A percentile compares a stretch with the other conserved stretches of the same genome.
Conservation (phyloP, 257 asterid genomes). For the Verbascum thapsus region DNA sequence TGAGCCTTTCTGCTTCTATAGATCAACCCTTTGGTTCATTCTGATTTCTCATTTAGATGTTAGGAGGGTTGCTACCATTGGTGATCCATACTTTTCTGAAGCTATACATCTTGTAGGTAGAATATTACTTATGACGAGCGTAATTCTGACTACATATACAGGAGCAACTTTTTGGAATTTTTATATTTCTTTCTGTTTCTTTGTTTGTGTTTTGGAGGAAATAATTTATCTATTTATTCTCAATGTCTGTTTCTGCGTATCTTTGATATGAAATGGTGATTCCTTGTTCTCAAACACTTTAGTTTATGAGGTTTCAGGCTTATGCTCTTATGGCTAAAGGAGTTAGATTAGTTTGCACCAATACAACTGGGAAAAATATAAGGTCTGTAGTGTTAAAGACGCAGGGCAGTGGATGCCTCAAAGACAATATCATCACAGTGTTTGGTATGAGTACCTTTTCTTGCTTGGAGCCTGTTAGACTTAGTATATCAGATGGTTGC, state of each 20-base stretch:
- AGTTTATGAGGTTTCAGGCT: conserved; percentile 56
- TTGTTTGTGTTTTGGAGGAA: not conserved
- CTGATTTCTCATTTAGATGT: conserved; percentile 29
- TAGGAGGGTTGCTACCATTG: conserved; percentile 6
- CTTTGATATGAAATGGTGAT: conserved; percentile 2
- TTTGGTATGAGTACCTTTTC: conserved; percentile 74
- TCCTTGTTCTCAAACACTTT: conserved; percentile 27
- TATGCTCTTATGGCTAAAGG: conserved; percentile 92
- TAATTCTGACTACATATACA: too few relatives aligned
- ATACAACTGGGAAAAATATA: conserved; percentile 67
- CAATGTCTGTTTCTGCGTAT: conserved; percentile 7
- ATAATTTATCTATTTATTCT: not conserved
- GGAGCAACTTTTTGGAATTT: not conserved
- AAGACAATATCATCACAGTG: conserved; percentile 80
- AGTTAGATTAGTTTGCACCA: conserved; percentile 85
- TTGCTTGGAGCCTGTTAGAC: conserved; percentile 74
- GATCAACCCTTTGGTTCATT: conserved; percentile 7
- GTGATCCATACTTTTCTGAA: conserved; percentile 15
- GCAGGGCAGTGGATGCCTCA: conserved; percentile 84
- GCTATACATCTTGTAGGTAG: conserved; percentile 23
- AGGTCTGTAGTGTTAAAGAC: conserved; percentile 84
- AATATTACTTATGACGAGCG: not conserved
- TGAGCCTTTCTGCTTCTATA: conserved; percentile 42
- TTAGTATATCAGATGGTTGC: conserved; percentile 59
- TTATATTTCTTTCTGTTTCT: not conserved